Evolutionary conservation across 2,329 filamentous ascomycete genomes (phyloP).

Genomic region (Fusarium sp.): DNA sequence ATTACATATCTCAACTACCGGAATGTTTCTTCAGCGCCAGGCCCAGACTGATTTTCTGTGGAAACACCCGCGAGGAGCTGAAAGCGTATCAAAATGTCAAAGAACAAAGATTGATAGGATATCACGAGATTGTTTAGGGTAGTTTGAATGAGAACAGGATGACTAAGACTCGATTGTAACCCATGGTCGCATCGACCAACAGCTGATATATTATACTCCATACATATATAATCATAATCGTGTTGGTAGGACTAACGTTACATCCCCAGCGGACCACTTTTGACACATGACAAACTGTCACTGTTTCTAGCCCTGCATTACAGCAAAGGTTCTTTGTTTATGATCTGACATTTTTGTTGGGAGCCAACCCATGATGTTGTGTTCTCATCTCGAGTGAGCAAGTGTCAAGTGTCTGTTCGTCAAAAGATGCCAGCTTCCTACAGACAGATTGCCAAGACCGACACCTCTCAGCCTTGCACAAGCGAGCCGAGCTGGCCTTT

Average conservation of each 20-base stretch:
- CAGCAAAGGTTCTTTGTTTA: background rate
- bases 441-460: background rate
- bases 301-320: conserved; percentile 8
- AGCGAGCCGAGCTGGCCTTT: conserved; percentile 34
- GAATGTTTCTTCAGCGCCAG: background rate
- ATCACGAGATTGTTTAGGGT: conserved; percentile 17
- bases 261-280: conserved; percentile 17
- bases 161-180: conserved; percentile 5
- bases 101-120: background rate
- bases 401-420: too few species aligned
- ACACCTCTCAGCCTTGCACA: conserved; percentile 40
- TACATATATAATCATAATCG: too few species aligned
- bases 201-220: too few species aligned
- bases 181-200: conserved; percentile 1
- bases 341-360: conserved; percentile 13
- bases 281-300: conserved; percentile 24
- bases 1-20: background rate
- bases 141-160: background rate
- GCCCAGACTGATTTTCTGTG: background rate
- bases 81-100: too few species aligned
- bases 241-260: conserved; percentile 26
- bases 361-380: too few species aligned
- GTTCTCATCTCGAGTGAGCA: too few species aligned
- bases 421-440: background rate
- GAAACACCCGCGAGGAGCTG: too few species aligned